A percentile compares a stretch with the other conserved stretches of the same genome.
phyloP scores from a whole-genome alignment of 2,329 filamentous ascomycete genomes.

The Aureobasidium sp. region DNA sequence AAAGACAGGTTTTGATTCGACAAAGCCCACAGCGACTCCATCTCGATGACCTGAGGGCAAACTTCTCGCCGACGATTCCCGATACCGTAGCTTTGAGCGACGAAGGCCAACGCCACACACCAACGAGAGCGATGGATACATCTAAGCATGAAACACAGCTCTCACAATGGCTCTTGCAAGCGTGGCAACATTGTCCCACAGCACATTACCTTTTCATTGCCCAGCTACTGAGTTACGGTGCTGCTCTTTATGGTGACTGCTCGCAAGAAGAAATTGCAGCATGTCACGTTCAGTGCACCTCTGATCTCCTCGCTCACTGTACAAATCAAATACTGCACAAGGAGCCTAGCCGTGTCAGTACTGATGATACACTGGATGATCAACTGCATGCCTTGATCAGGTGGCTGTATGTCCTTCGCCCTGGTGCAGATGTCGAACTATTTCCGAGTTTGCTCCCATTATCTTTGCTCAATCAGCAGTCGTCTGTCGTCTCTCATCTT shows the following conservation, averaged over 20 bases:
- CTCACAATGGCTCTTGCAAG: not conserved
- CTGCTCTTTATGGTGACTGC: not conserved
- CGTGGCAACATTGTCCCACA: not conserved
- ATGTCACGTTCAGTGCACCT: conserved; percentile 1
- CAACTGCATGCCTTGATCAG: not conserved
- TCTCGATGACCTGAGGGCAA: not conserved
- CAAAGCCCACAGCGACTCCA: not conserved
- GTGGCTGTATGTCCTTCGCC: conserved; percentile 4
- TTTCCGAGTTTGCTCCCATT: not conserved
- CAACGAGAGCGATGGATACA: not conserved
- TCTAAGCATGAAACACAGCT: not conserved
- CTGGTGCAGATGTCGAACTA: conserved; percentile 7
- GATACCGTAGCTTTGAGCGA: not conserved
- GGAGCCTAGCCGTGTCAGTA: not conserved
- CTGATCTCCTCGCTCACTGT: not conserved
- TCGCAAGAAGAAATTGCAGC: not conserved
- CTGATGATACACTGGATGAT: not conserved
- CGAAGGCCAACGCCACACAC: not conserved
- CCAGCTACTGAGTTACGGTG: not conserved
- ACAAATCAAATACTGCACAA: not conserved
- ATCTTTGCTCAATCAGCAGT: not conserved
- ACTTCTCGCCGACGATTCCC: not conserved
- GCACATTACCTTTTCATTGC: conserved; percentile 8
- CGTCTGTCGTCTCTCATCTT: too few relatives aligned
- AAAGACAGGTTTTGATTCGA: not conserved